Evolutionary conservation across 495 filamentous ascomycete genomes (phyloP).

Genomic region (Podospora sp.): DNA sequence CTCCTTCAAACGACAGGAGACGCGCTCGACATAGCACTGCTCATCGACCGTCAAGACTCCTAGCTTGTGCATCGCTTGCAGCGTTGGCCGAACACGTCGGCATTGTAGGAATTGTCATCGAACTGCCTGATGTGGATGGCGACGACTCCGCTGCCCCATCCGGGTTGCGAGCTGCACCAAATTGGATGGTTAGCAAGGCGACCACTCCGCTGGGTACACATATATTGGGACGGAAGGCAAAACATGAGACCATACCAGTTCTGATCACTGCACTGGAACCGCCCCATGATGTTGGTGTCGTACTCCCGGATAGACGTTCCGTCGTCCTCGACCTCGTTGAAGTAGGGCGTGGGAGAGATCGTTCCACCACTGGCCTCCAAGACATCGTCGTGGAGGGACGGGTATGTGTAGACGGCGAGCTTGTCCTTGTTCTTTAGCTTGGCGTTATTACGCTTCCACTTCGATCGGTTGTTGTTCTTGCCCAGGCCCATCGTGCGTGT

Average conservation of each 20-base stretch:
- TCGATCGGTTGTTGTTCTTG: background rate
- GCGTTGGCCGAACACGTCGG: background rate
- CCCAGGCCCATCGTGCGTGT: background rate
- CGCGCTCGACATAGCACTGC: constrained; percentile 5
- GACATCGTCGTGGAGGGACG: background rate
- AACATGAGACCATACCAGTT: background rate
- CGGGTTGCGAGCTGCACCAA: background rate
- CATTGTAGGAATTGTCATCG: background rate
- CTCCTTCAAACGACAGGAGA: background rate
- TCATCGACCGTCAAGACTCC: constrained; percentile 5
- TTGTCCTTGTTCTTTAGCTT: background rate
- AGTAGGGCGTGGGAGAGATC: background rate
- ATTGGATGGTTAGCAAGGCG: background rate
- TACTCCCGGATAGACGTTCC: background rate
- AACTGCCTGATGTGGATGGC: background rate
- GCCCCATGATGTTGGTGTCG: constrained; percentile 7
- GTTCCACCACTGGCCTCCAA: background rate
- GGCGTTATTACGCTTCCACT: background rate
- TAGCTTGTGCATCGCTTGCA: background rate
- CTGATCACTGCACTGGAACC: background rate
- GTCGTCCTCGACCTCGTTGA: background rate
- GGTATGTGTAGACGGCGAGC: background rate
- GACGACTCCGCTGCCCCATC: background rate
- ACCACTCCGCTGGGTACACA: background rate
- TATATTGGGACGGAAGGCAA: too few relatives aligned